Evolutionary conservation across 2,329 filamentous ascomycete species (phyloP), one percentile per base, ranked within the genome.

Genomic region (Ophiostoma tasmaniense): DNA sequence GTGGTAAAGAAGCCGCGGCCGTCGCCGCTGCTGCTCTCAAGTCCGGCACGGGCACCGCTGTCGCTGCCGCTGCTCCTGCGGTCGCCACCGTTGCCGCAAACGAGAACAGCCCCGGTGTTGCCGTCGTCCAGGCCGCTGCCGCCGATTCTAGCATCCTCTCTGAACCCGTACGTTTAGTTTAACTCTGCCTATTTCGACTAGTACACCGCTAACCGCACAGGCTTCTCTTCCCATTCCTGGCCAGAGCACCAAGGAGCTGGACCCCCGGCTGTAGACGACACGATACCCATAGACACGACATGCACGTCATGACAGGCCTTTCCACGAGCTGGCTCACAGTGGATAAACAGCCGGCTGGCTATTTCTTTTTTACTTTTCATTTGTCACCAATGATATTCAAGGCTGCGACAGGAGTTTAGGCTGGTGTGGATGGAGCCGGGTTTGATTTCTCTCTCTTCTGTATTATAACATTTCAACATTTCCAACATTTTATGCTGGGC

Each of bases 91-190:
- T 45, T n/a, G 67, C 62, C n/a, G 62, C 67, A 5, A n/a, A 14
- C 5, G n/a, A 25, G 13, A 64, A 68, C 22, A 67, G 45, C 66
- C 50, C 50, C 13, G 50, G 50, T 8, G 67, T 68, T 14, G 35
- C 62, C 17, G 17, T 42, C 13, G 67, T 68, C 39, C 67, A 68
- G 62, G 62, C 61, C 13, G 52, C 33, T 10, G 30, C 45, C 14
- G 20, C 50, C 2, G 67, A 55, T 45, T 17, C 45, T 33, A 68
- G 67, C 62, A 68, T 68, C 33, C 45, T 68, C 20, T 20, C 61
- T 7, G 61, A 65, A 62, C 61, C 61, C 33, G 67, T 68, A 50
- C 30, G 62, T 68, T 52, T 42, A 64, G 62, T 11, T 13, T 25
- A 25, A 55, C 10, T 10, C 3, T 6, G 17, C 50, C 11, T 6